Base-by-base conservation (phyloP, 73 alveolate species). In the Paramecium caudatum region DNA sequence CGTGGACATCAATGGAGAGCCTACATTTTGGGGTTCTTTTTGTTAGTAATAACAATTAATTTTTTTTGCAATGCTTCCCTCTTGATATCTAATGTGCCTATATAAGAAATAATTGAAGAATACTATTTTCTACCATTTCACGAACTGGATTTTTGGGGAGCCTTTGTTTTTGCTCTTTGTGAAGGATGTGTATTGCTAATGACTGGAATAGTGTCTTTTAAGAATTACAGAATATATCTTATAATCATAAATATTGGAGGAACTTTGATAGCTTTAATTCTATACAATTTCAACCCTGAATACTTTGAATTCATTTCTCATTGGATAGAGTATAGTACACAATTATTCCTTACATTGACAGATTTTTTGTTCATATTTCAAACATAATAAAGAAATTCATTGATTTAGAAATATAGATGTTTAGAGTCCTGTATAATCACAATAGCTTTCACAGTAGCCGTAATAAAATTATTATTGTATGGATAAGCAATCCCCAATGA, bases 111-210 rank as follows among this genome's bases (percentile, higher is more conserved):
- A 55, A 55, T 55, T 27, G 80, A 55, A 55, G 80, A 19, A 55
- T 49, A 55, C 12, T 55, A 23, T 55, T 55, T 12, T 55, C 30
- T 55, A 19, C 43, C 41, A 19, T 55, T 55, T 25, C 43, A 55
- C 7, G 12, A 55, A 55, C 30, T 55, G 8, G 80, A 55, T 23
- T 55, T 55, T 55, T 55, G 41, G 80, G 80, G 45, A 55, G 80
- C 80, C 10, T 55, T 55, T 55, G 8, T 55, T 1, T 55, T 55
- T 55, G 41, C 80, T 4, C 10, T 55, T 6, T 27, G 80, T 5
- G 45, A 55, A 55, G 80, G 45, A 0, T 55, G 41, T 55, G 41
- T 55, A 19, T 23, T 55, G 8, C 12, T 55, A 17, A 4, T 55
- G 30, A 55, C 80, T 27, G 80, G 80, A 2, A 55, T 19, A 23